These are phyloP conservation scores for Aphanoascus verrucosus DNA, from an alignment of 2,329 filamentous ascomycete species.

Conservation along the genomic window DNA sequence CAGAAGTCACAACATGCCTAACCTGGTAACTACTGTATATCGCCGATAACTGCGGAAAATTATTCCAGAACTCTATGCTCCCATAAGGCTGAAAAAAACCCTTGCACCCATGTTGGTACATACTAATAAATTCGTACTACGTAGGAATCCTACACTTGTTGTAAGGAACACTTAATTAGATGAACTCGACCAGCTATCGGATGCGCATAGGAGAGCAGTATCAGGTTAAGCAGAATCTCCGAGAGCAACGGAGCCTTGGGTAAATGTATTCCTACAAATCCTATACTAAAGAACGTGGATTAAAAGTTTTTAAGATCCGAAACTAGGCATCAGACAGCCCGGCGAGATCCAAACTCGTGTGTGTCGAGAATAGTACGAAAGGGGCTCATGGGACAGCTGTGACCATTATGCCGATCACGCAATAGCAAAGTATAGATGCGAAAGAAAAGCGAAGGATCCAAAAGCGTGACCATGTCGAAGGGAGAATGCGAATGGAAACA, in stretches of 20 bases:
- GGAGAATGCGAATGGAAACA: not conserved
- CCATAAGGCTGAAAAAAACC: too few species aligned
- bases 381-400: not conserved
- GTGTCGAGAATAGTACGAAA: not conserved
- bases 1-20: too few species aligned
- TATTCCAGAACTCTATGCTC: too few species aligned
- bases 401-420: not conserved
- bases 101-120: too few species aligned
- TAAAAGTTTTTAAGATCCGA: not conserved
- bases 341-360: not conserved
- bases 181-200: too few species aligned
- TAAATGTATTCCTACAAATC: not conserved
- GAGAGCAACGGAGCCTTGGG: not conserved
- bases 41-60: too few species aligned
- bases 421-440: not conserved
- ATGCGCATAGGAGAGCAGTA: too few species aligned
- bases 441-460: not conserved
- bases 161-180: too few species aligned
- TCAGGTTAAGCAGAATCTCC: too few species aligned
- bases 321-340: not conserved
- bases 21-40: too few species aligned
- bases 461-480: not conserved
- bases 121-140: too few species aligned
- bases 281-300: not conserved
- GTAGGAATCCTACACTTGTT: too few species aligned